Evolutionary conservation across 148 eudicot species (phyloP).

Genomic region (Rhododendron mucronatum): DNA sequence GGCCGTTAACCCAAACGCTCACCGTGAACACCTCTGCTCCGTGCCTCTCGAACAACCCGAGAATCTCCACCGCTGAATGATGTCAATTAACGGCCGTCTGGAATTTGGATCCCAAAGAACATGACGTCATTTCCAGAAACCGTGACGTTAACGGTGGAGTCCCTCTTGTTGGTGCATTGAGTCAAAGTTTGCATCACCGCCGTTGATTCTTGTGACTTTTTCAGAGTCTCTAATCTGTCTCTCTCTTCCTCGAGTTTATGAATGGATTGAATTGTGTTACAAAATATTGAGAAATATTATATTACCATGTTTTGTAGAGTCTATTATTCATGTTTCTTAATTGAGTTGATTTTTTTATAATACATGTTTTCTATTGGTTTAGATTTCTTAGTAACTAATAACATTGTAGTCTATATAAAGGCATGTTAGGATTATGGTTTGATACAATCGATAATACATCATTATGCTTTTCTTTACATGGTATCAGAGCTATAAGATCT

Average conservation of each 20-base stretch:
- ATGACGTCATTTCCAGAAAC: conserved; percentile 12
- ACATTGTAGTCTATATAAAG: too few relatives aligned
- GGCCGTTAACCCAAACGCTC: conserved; percentile 11
- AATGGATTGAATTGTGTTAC: conserved; percentile 11
- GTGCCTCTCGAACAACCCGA: conserved; percentile 25
- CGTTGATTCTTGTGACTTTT: conserved; percentile 5
- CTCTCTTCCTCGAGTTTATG: conserved; percentile 22
- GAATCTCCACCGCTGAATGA: conserved; percentile 14
- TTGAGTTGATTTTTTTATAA: too few relatives aligned
- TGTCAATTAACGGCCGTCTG: background rate
- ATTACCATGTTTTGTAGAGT: too few relatives aligned
- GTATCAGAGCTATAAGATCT: too few relatives aligned
- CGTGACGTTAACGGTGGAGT: background rate
- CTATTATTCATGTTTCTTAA: too few relatives aligned
- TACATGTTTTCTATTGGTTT: too few relatives aligned
- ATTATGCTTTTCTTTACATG: too few relatives aligned
- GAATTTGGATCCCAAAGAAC: conserved; percentile 20
- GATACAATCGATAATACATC: too few relatives aligned
- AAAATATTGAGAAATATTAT: too few relatives aligned
- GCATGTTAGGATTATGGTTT: too few relatives aligned
- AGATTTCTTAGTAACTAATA: too few relatives aligned
- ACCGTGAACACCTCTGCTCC: conserved; percentile 32
- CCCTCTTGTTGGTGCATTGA: background rate
- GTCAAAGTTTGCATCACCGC: background rate
- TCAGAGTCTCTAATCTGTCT: conserved; percentile 21